These are phyloP conservation scores for Acanthamoeba healyi DNA, from an alignment of 208 protist genomes.

Conservation along the genomic window DNA sequence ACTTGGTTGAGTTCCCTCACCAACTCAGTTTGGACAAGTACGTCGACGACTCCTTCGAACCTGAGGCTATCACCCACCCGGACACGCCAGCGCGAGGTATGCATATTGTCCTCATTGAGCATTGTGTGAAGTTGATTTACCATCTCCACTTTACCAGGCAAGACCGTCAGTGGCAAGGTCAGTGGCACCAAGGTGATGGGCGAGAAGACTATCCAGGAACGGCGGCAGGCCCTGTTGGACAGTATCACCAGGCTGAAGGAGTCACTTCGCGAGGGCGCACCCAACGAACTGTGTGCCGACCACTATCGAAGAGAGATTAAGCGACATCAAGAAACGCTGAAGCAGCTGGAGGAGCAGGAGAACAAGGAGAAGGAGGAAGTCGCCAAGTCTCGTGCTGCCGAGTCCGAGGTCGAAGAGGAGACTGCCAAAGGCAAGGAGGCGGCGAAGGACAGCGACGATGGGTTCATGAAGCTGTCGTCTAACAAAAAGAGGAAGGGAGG, in stretches of 20 bases:
- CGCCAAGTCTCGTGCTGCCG: neutral
- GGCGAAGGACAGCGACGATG: neutral
- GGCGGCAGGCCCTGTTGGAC: neutral
- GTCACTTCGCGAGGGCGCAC: neutral
- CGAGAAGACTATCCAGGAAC: neutral
- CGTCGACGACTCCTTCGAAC: conserved; percentile 36
- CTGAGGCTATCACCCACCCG: conserved; percentile 47
- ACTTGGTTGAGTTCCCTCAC: conserved; percentile 52
- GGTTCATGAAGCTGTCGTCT: too few relatives aligned
- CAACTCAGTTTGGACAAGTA: conserved; percentile 63
- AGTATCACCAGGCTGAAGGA: neutral
- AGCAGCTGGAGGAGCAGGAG: neutral
- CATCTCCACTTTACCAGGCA: too few relatives aligned
- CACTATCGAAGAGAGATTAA: neutral
- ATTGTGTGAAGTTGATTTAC: too few relatives aligned
- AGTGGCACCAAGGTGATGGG: neutral
- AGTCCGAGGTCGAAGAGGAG: neutral
- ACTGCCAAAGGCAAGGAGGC: conserved; percentile 20
- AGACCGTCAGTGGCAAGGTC: neutral
- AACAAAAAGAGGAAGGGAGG: conserved; percentile 12
- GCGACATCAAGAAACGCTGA: neutral
- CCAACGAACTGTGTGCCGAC: neutral
- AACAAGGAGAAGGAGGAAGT: conserved; percentile 33
- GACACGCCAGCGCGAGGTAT: neutral
- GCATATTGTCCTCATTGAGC: too few relatives aligned